phyloP scores from a whole-genome alignment of 305 asterid genomes.

The Euphrasia arctica region DNA sequence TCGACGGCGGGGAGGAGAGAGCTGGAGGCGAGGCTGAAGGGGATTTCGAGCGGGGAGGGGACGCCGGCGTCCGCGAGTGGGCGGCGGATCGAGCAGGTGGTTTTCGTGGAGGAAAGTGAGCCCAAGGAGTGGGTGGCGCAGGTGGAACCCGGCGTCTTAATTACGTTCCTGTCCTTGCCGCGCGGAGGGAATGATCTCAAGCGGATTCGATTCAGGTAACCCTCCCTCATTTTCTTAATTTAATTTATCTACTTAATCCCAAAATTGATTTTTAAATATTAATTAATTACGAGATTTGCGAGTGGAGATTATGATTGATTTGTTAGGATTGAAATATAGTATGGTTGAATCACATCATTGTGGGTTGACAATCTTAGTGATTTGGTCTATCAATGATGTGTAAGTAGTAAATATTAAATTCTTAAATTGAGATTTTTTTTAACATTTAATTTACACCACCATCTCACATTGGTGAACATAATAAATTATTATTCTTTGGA shows the following conservation, averaged over 20 bases:
- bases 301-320: too few relatives aligned
- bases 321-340: too few relatives aligned
- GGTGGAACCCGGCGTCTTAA: slow-evolving; percentile 94
- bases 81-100: slow-evolving; percentile 76
- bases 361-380: too few relatives aligned
- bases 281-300: too few relatives aligned
- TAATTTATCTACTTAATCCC: neutral
- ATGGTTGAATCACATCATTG: too few relatives aligned
- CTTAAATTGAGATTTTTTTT: too few relatives aligned
- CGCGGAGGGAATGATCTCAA: slow-evolving; percentile 97
- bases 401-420: too few relatives aligned
- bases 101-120: slow-evolving; percentile 87
- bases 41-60: slow-evolving; percentile 87
- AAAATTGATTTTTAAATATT: slow-evolving; percentile 9
- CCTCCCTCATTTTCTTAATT: too few relatives aligned
- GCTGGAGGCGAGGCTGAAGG: slow-evolving; percentile 85
- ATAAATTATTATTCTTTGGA: too few relatives aligned
- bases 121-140: slow-evolving; percentile 99
- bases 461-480: too few relatives aligned
- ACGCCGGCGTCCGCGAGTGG: slow-evolving; percentile 96
- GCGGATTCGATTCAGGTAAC: slow-evolving; percentile 89
- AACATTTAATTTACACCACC: too few relatives aligned
- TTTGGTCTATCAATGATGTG: too few relatives aligned
- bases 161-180: slow-evolving; percentile 88
- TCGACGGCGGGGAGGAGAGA: slow-evolving; percentile 82